Evolutionary conservation across 2,329 filamentous ascomycete genomes (phyloP).

Genomic region (Colletotrichum truncatum): DNA sequence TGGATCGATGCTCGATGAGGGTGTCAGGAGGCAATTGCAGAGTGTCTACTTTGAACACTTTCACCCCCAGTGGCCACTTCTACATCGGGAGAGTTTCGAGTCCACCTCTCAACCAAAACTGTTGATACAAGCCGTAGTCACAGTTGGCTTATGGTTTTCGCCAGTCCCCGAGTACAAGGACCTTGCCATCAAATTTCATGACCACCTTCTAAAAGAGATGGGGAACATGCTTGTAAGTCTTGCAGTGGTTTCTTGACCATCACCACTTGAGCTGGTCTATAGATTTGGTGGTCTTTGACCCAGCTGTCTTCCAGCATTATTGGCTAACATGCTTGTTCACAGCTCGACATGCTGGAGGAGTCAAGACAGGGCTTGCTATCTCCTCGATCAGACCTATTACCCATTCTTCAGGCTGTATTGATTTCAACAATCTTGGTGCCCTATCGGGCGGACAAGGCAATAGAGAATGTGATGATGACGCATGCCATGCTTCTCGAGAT

Average conservation of each 20-base stretch:
- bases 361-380: conserved; percentile 9
- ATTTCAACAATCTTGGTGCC: conserved; percentile 16
- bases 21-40: conserved; percentile 1
- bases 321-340: neutral
- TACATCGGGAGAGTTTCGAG: conserved; percentile 15
- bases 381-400: neutral
- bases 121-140: conserved; percentile 5
- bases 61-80: conserved; percentile 19
- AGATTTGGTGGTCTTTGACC: too few species aligned
- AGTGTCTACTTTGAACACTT: conserved; percentile 14
- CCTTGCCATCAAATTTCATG: conserved; percentile 6
- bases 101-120: neutral
- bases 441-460: conserved; percentile 14
- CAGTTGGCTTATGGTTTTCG: conserved; percentile 18
- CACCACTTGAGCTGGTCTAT: neutral
- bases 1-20: neutral
- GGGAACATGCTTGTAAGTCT: conserved; percentile 13
- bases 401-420: conserved; percentile 14
- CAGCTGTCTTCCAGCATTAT: too few species aligned
- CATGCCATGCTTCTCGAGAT: conserved; percentile 18
- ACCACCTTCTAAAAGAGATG: conserved; percentile 1
- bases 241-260: too few species aligned
- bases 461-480: conserved; percentile 19
- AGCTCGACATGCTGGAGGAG: conserved; percentile 14
- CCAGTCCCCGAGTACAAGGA: neutral